Evolutionary conservation across 352 stramenopile genomes (phyloP).

Genomic region (Phytophthora kernoviae): DNA sequence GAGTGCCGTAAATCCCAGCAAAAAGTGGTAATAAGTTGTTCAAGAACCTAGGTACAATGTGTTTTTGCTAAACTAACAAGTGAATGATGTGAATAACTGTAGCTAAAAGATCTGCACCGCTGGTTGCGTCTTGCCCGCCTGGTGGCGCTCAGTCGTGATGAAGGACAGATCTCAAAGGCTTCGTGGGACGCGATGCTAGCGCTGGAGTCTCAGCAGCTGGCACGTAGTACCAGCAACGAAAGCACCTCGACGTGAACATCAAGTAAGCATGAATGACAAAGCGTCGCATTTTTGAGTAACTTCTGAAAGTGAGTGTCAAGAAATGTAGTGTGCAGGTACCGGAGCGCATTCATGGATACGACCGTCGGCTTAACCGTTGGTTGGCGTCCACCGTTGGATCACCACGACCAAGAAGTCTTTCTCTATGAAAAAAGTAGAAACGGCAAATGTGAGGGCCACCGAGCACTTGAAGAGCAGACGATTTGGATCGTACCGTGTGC

Average conservation of each 20-base stretch:
- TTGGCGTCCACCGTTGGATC: conserved; percentile 92
- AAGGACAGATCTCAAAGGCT: conserved; percentile 48
- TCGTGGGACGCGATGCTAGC: conserved; percentile 68
- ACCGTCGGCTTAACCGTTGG: conserved; percentile 23
- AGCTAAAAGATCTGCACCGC: conserved; percentile 81
- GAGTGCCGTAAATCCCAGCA: conserved; percentile 68
- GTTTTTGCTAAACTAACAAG: conserved; percentile 1
- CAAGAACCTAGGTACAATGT: neutral
- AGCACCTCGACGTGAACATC: conserved; percentile 21
- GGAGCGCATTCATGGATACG: neutral
- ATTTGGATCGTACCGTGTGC: conserved; percentile 73
- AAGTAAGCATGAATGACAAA: conserved; percentile 15
- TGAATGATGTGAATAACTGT: conserved; percentile 10
- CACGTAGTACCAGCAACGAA: conserved; percentile 23
- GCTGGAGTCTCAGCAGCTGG: conserved; percentile 51
- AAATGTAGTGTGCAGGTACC: conserved; percentile 10
- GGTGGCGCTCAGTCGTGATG: conserved; percentile 63
- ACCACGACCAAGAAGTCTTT: conserved; percentile 94
- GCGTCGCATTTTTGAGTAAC: conserved; percentile 14
- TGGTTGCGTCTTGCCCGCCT: conserved; percentile 79
- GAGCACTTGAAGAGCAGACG: neutral
- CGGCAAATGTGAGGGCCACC: conserved; percentile 1
- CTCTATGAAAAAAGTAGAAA: conserved; percentile 45
- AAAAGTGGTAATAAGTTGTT: conserved; percentile 63
- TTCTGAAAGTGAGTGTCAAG: conserved; percentile 11